These are phyloP conservation scores for Sporopachydermia quercuum DNA, from an alignment of 805 yeast genomes.

Conservation along the genomic window DNA sequence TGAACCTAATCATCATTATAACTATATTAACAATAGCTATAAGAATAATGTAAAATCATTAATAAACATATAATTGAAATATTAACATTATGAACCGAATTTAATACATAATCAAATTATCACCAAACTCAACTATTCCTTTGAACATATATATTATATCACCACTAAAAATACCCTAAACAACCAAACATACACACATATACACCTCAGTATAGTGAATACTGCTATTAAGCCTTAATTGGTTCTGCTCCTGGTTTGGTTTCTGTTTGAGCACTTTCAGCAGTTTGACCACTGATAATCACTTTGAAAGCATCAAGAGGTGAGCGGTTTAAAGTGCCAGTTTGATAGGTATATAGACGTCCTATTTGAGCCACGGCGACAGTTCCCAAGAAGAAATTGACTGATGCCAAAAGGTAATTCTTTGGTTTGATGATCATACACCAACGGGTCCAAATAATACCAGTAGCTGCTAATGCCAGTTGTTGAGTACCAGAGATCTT, in stretches of 20 bases:
- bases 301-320: background rate
- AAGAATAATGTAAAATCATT: too few species aligned
- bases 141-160: too few species aligned
- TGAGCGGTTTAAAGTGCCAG: background rate
- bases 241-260: background rate
- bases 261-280: background rate
- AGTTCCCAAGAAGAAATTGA: slow-evolving; percentile 80
- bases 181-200: too few species aligned
- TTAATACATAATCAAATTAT: too few species aligned
- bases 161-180: too few species aligned
- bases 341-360: slow-evolving; percentile 57
- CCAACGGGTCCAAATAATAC: slow-evolving; percentile 97
- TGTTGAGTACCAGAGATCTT: slow-evolving; percentile 82
- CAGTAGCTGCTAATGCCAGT: slow-evolving; percentile 77
- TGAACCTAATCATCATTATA: too few species aligned
- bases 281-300: background rate
- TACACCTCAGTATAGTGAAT: too few species aligned
- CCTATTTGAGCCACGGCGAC: slow-evolving; percentile 78
- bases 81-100: too few species aligned
- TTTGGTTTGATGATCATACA: slow-evolving; percentile 84
- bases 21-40: too few species aligned
- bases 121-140: too few species aligned
- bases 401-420: slow-evolving; percentile 77
- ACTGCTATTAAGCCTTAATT: background rate
- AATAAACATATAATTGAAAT: too few species aligned